Percentiles rank a stretch among this genome's conserved stretches.
Evolutionary conservation across 352 stramenopile species (phyloP).

Genomic region (Plasmopara muralis): DNA sequence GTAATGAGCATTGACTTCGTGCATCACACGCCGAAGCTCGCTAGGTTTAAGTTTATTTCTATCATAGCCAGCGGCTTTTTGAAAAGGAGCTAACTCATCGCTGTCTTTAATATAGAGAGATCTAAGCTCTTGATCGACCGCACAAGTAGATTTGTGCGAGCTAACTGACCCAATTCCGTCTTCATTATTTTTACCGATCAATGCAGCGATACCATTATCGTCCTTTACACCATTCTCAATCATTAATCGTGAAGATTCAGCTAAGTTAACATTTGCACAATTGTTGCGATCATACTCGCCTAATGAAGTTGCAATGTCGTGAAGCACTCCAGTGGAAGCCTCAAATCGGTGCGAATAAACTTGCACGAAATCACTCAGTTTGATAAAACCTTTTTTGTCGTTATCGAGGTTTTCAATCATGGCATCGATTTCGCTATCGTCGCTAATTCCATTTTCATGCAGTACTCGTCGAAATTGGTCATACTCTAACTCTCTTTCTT

Average conservation of each 20-base stretch:
- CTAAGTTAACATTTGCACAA: too few relatives aligned
- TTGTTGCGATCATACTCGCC: too few relatives aligned
- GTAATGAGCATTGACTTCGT: slow-evolving; percentile 22
- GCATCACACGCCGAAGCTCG: slow-evolving; percentile 48
- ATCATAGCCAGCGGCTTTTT: slow-evolving; percentile 26
- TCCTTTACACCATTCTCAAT: slow-evolving; percentile 42
- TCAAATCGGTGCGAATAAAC: slow-evolving; percentile 24
- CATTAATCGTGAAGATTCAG: slow-evolving; percentile 21
- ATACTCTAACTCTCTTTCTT: slow-evolving; percentile 39
- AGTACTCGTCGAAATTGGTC: slow-evolving; percentile 50
- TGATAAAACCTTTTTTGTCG: slow-evolving; percentile 33
- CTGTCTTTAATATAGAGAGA: slow-evolving; percentile 19
- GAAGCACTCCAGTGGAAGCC: slow-evolving; percentile 17
- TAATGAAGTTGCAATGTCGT: too few relatives aligned
- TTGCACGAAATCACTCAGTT: slow-evolving; percentile 33
- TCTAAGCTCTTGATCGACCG: slow-evolving; percentile 24
- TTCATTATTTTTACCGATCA: slow-evolving; percentile 40
- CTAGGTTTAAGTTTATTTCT: slow-evolving; percentile 34
- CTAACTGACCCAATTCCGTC: slow-evolving; percentile 38
- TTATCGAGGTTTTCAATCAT: slow-evolving; percentile 42
- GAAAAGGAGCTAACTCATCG: slow-evolving; percentile 27
- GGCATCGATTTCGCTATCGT: slow-evolving; percentile 34
- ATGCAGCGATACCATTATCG: slow-evolving; percentile 31
- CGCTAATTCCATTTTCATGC: slow-evolving; percentile 40
- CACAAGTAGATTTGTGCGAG: slow-evolving; percentile 32